Conservation (phyloP, 768 basidiomycete species). For the Phaeolepiota aurea region DNA sequence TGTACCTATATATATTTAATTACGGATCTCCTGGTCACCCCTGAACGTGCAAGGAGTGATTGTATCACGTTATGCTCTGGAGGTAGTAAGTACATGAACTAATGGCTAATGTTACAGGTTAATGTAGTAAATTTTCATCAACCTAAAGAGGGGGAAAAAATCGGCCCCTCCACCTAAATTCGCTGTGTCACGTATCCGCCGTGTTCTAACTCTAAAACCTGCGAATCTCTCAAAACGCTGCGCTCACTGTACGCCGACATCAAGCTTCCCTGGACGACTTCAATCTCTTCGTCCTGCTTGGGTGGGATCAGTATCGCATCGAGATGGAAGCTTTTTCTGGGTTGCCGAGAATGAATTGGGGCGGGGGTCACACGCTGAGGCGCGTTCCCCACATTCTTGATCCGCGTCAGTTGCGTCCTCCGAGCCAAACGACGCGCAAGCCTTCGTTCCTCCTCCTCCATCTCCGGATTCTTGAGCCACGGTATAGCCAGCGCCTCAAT, state of each 20-base stretch:
- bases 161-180: neutral
- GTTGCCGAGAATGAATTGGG: conserved; percentile 14
- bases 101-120: neutral
- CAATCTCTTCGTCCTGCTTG: conserved; percentile 14
- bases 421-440: conserved; percentile 7
- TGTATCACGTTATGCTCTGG: neutral
- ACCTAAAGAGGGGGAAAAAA: neutral
- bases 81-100: neutral
- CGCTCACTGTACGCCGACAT: conserved; percentile 8
- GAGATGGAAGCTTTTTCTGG: conserved; percentile 24
- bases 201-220: conserved; percentile 23
- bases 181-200: neutral
- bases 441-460: conserved; percentile 10
- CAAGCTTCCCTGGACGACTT: conserved; percentile 15
- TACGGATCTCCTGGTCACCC: neutral
- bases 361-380: conserved; percentile 25
- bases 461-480: conserved; percentile 12
- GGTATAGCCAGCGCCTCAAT: conserved; percentile 9
- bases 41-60: neutral
- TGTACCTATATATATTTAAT: conserved; percentile 8
- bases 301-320: conserved; percentile 22
- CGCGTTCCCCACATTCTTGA: conserved; percentile 33
- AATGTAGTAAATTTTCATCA: neutral
- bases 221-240: conserved; percentile 21
- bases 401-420: conserved; percentile 13